These are phyloP conservation scores for Debaryomyces fabryi DNA, from an alignment of 1,139 yeast genomes.

Conservation along the genomic window DNA sequence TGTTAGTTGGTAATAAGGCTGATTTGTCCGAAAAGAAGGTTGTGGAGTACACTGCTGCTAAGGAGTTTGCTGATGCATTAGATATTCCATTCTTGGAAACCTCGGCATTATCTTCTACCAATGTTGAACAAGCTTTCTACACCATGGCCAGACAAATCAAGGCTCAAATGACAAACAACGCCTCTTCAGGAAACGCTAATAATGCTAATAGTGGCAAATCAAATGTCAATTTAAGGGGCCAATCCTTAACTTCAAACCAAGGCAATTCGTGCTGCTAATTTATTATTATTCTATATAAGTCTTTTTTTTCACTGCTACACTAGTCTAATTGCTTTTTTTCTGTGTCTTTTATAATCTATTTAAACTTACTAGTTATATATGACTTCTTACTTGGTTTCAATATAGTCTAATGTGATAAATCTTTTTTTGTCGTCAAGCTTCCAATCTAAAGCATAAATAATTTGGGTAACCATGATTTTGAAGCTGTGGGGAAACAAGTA, in stretches of 20 bases:
- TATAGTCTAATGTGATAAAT: conserved; percentile 3
- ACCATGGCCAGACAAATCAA: conserved; percentile 99
- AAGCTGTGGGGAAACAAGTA: conserved; percentile 46
- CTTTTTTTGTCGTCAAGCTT: background rate
- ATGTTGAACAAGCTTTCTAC: conserved; percentile 97
- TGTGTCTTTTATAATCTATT: conserved; percentile 3
- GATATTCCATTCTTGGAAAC: conserved; percentile 97
- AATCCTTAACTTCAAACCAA: conserved; percentile 71
- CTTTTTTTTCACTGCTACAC: conserved; percentile 3
- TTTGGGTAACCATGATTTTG: conserved; percentile 41
- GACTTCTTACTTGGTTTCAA: background rate
- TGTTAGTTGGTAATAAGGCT: conserved; percentile 95
- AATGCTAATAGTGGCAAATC: conserved; percentile 56
- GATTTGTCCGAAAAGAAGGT: conserved; percentile 93
- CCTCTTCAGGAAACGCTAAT: conserved; percentile 40
- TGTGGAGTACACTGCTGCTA: conserved; percentile 94
- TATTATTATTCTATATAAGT: background rate
- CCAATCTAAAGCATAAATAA: conserved; percentile 35
- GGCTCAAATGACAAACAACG: conserved; percentile 85
- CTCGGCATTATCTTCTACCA: conserved; percentile 91
- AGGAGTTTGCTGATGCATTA: conserved; percentile 96
- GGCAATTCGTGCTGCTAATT: conserved; percentile 76
- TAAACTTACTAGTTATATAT: conserved; percentile 4
- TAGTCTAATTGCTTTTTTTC: conserved; percentile 3
- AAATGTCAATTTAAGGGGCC: conserved; percentile 86